Conservation (phyloP, 2,329 filamentous ascomycete species). For the Trichoderma guizhouense region DNA sequence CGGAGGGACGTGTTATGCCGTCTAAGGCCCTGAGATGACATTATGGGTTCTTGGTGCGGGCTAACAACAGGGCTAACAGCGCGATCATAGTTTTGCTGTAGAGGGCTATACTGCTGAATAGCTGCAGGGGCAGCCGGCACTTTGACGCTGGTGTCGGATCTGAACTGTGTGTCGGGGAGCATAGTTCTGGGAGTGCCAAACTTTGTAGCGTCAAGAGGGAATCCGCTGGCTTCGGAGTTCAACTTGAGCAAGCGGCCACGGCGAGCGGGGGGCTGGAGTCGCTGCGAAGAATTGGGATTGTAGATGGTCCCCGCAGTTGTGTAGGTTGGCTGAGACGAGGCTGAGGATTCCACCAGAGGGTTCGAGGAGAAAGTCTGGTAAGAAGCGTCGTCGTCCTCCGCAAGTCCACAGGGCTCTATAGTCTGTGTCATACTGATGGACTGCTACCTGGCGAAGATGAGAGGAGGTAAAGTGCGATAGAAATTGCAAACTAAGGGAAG, state of each 20-base stretch:
- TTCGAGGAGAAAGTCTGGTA: slow-evolving; percentile 24
- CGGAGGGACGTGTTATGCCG: slow-evolving; percentile 25
- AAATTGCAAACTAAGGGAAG: slow-evolving; percentile 23
- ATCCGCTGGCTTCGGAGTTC: slow-evolving; percentile 25
- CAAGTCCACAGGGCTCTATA: slow-evolving; percentile 23
- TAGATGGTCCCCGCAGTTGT: slow-evolving; percentile 57
- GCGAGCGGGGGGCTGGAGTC: slow-evolving; percentile 50
- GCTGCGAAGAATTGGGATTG: slow-evolving; percentile 44
- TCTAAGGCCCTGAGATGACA: slow-evolving; percentile 28
- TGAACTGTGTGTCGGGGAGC: slow-evolving; percentile 30
- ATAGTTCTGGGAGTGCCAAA: slow-evolving; percentile 36
- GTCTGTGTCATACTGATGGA: slow-evolving; percentile 21
- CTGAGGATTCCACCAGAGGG: slow-evolving; percentile 22
- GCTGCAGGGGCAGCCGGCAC: background rate
- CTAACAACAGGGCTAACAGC: slow-evolving; percentile 42
- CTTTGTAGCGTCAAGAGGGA: slow-evolving; percentile 25
- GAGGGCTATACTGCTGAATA: slow-evolving; percentile 43
- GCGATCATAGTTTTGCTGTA: slow-evolving; percentile 54
- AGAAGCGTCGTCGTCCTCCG: slow-evolving; percentile 33
- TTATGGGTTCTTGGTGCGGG: slow-evolving; percentile 26
- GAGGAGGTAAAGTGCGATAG: background rate
- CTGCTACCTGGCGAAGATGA: background rate
- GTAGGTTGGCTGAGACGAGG: slow-evolving; percentile 41
- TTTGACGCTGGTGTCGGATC: background rate
- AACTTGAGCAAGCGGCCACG: slow-evolving; percentile 47